Evolutionary conservation across 371 early-diverging fungal genomes (phyloP).

Genomic region (Mortierella sp.): DNA sequence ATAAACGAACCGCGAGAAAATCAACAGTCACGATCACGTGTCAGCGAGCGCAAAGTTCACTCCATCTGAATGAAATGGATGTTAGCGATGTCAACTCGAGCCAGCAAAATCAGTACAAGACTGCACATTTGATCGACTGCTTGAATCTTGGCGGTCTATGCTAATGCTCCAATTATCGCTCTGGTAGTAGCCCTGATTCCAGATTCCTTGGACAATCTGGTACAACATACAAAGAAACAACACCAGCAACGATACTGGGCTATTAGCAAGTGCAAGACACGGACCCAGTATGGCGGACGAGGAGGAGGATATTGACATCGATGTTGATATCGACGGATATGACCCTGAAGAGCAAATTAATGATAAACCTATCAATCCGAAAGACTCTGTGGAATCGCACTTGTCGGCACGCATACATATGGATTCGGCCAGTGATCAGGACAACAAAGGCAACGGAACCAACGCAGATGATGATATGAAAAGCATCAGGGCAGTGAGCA

Average conservation of each 20-base stretch:
- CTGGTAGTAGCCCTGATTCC: background rate
- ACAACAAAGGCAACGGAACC: background rate
- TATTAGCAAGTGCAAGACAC: background rate
- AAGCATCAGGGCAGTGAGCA: background rate
- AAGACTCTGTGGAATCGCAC: background rate
- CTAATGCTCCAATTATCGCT: background rate
- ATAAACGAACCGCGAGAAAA: too few relatives aligned
- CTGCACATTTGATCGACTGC: background rate
- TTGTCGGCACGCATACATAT: background rate
- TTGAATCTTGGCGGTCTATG: background rate
- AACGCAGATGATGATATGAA: background rate
- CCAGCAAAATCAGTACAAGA: background rate
- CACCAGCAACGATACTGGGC: background rate
- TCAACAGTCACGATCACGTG: constrained; percentile 1
- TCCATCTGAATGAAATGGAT: too few relatives aligned
- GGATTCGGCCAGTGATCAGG: background rate
- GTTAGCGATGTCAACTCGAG: background rate
- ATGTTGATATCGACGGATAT: constrained; percentile 52
- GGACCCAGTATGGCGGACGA: constrained; percentile 51
- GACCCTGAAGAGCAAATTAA: constrained; percentile 18
- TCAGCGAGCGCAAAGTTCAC: too few relatives aligned
- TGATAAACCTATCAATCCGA: background rate
- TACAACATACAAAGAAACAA: background rate
- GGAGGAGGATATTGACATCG: constrained; percentile 49
- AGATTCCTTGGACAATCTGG: background rate